Base-by-base conservation (phyloP, 257 asterid species). In the Przewalskia tangutica region DNA sequence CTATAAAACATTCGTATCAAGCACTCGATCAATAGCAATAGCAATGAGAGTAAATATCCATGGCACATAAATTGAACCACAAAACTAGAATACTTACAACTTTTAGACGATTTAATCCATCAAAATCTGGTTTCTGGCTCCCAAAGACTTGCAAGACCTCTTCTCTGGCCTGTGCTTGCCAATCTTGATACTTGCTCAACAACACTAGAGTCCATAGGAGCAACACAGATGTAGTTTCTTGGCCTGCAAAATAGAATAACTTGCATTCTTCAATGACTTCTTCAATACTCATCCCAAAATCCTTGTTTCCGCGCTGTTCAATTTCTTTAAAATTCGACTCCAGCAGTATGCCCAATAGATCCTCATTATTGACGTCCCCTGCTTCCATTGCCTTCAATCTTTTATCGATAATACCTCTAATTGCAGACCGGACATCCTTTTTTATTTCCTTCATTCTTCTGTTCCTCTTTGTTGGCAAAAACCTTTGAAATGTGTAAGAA, bases 171-270 rank as follows among this genome's bases (percentile, higher is more conserved):
- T 77, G 40, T 0, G n/a, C 55, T 59, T 89, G 95, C 91, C 91
- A 91, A 83, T 71, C 79, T 0, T 71, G 59, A 46, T 71, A 0
- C 58, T 20, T 71, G 40, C 79, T 0, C 20, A 92, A 77, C 14
- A 89, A 77, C 82, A 92, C 68, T 86, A 92, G 16, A 8, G 95
- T 84, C 97, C 97, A 92, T 0, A 88, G 84, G 32, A 92, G 90
- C 81, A 91, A 81, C 12, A 54, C 54, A 0, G 93, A 85, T 3
- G 92, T 92, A 14, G 91, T 92, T 54, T 92, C 97, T 71, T 92
- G 93, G 3, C 93, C 93, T 12, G 89, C 90, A 62, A 87, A 89
- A 77, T 89, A 86, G 78, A 90, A 90, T 34, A 90, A 81, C 82
- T 83, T 90, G 92, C 92, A 90, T 36, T 90, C 92, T 44, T 90